phyloP scores from a whole-genome alignment of 768 basidiomycete species.

The Termitomyces sp. region DNA sequence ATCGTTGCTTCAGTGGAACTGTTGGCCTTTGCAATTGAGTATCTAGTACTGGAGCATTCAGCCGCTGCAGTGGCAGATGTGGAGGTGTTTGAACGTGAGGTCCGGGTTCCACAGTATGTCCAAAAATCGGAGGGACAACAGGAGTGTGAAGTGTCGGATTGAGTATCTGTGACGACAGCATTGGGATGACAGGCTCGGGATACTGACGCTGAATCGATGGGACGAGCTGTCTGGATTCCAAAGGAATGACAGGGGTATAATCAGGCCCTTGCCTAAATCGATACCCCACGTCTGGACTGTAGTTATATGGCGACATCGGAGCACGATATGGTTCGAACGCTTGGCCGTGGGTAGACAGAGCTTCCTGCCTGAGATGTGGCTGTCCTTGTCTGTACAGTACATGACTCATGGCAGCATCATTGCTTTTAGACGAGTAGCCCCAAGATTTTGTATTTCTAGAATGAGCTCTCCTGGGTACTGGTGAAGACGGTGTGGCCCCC shows the following conservation, averaged over 20 bases:
- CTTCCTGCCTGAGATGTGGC: neutral
- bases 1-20: neutral
- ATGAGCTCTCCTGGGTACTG: neutral
- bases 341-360: neutral
- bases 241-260: neutral
- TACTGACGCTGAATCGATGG: neutral
- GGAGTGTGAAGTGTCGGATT: neutral
- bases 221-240: neutral
- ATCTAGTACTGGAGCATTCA: neutral
- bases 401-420: neutral
- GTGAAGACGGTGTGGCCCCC: neutral
- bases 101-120: neutral
- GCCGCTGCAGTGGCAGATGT: neutral
- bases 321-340: neutral
- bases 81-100: neutral
- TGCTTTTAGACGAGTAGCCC: neutral
- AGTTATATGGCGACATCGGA: neutral
- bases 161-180: neutral
- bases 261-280: neutral
- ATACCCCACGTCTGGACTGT: neutral
- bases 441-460: neutral
- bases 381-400: neutral
- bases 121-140: neutral
- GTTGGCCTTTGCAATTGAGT: neutral
- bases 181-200: neutral